Evolutionary conservation across 225 moss, liverwort and hornwort species (phyloP).

Genomic region (Anthoceros angustus): DNA sequence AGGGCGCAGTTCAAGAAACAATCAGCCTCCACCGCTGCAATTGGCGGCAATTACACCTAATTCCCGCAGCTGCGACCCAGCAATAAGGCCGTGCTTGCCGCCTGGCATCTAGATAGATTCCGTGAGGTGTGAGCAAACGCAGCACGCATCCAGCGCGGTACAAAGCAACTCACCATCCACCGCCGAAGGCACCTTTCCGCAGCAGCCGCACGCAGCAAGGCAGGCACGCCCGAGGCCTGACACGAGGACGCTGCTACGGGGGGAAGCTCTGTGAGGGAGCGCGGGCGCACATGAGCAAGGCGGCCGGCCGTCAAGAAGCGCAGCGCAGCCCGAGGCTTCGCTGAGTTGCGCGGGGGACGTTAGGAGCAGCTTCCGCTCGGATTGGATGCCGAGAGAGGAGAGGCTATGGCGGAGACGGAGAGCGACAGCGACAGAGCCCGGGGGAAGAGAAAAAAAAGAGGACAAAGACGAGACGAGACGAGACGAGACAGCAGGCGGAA

Average conservation of each 20-base stretch:
- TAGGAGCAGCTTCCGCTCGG: not conserved
- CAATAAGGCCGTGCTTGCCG: not conserved
- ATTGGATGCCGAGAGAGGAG: not conserved
- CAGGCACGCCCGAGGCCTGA: too few relatives aligned
- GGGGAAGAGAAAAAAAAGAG: not conserved
- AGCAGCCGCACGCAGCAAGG: too few relatives aligned
- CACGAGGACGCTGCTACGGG: too few relatives aligned
- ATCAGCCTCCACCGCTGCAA: not conserved
- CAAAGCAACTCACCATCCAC: too few relatives aligned
- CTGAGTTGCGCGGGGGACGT: not conserved
- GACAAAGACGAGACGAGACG: too few relatives aligned
- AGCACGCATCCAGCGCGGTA: not conserved
- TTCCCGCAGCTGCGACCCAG: not conserved
- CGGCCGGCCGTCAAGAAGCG: not conserved
- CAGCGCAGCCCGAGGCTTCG: not conserved
- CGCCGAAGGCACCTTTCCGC: too few relatives aligned
- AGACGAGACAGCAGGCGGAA: not conserved
- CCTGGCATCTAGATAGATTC: not conserved
- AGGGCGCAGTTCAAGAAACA: not conserved
- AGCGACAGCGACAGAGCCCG: not conserved
- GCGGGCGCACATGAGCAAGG: not conserved
- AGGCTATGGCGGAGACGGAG: not conserved
- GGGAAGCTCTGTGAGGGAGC: not conserved
- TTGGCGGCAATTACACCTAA: conserved; percentile 4
- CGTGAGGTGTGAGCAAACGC: not conserved